Conservation (phyloP, 2,329 filamentous ascomycete genomes). For the Penicillium sclerotigenum region DNA sequence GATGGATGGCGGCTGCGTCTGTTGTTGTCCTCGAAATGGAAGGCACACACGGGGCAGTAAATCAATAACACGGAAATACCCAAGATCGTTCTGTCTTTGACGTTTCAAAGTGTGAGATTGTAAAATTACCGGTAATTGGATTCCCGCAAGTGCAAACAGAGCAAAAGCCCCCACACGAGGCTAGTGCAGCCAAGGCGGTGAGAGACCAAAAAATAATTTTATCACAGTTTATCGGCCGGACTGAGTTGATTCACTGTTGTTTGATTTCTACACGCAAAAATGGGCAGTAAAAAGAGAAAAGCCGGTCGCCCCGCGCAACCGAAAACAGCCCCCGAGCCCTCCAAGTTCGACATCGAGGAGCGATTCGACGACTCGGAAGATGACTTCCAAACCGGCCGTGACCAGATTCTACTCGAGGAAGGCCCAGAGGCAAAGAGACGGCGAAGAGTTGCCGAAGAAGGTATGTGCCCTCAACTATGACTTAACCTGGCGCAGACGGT, state of each 20-base stretch:
- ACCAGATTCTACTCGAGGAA: constrained; percentile 83
- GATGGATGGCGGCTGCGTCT: constrained; percentile 4
- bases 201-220: constrained; percentile 37
- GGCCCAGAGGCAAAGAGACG: constrained; percentile 73
- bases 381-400: constrained; percentile 82
- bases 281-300: constrained; percentile 64
- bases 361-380: constrained; percentile 93
- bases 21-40: constrained; percentile 1
- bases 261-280: constrained; percentile 33
- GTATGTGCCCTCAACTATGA: constrained; percentile 32
- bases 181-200: constrained; percentile 31
- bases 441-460: constrained; percentile 67
- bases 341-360: constrained; percentile 50
- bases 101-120: neutral
- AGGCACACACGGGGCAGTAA: neutral
- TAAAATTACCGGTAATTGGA: constrained; percentile 12
- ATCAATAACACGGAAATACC: neutral
- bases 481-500: neutral
- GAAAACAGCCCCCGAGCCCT: constrained; percentile 30
- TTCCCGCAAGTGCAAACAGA: constrained; percentile 21
- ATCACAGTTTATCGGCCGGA: constrained; percentile 17
- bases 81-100: neutral
- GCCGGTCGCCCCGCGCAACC: constrained; percentile 49
- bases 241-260: constrained; percentile 4
- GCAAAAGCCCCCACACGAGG: constrained; percentile 19